phyloP scores from a whole-genome alignment of 2,329 filamentous ascomycete genomes.

The Colletotrichum cordylinicola region DNA sequence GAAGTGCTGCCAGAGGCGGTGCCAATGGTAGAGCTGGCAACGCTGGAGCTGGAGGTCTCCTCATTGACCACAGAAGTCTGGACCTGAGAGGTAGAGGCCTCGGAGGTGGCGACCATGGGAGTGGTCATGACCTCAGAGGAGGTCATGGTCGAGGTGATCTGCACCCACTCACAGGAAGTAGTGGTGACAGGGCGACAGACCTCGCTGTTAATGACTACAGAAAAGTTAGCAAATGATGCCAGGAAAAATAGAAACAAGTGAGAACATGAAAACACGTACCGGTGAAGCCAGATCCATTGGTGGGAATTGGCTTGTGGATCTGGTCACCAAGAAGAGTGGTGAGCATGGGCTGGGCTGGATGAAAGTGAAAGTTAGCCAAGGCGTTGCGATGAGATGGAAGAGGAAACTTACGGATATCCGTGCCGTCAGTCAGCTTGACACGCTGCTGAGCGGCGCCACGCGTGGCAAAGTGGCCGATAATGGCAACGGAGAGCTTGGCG shows the following conservation, averaged over 20 bases:
- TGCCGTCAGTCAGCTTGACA: neutral
- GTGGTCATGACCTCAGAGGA: neutral
- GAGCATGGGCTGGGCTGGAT: neutral
- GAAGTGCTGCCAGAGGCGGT: neutral
- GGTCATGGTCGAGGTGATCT: neutral
- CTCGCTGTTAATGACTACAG: neutral
- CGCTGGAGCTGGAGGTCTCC: neutral
- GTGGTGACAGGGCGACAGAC: neutral
- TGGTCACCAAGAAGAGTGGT: neutral
- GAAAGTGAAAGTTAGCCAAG: neutral
- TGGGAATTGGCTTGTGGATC: neutral
- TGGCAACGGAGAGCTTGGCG: neutral
- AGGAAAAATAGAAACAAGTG: neutral
- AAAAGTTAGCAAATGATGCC: neutral
- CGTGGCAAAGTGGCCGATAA: neutral
- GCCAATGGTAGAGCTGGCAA: neutral
- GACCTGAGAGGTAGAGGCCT: neutral
- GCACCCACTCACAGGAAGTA: neutral
- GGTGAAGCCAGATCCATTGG: neutral
- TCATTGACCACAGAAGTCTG: neutral
- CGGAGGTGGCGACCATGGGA: neutral
- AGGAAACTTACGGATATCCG: neutral
- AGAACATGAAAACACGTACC: neutral
- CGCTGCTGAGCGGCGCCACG: neutral
- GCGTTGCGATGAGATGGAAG: neutral